phyloP scores from a whole-genome alignment of 768 basidiomycete genomes.

The Mycena capillaripes region DNA sequence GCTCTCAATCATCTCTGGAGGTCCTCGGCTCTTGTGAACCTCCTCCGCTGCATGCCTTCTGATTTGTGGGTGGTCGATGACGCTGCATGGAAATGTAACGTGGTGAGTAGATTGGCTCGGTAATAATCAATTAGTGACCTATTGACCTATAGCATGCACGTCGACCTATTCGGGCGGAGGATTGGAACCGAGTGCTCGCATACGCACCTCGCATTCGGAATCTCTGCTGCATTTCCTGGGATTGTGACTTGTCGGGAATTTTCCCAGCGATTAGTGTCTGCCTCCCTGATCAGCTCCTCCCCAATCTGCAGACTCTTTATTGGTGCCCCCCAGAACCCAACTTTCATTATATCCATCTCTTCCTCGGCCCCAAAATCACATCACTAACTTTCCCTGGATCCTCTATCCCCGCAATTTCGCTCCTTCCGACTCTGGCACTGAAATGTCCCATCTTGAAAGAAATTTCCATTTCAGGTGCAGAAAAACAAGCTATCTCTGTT shows the following conservation, averaged over 20 bases:
- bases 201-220: conserved; percentile 1
- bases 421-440: conserved; percentile 15
- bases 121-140: conserved; percentile 7
- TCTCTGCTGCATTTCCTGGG: not conserved
- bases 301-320: conserved; percentile 19
- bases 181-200: conserved; percentile 5
- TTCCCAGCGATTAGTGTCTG: conserved; percentile 13
- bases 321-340: not conserved
- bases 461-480: not conserved
- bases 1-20: conserved; percentile 19
- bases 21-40: conserved; percentile 3
- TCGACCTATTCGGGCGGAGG: conserved; percentile 6
- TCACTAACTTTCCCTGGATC: conserved; percentile 3
- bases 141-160: conserved; percentile 4
- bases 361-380: conserved; percentile 18
- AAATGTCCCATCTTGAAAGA: conserved; percentile 18
- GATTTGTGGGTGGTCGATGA: conserved; percentile 18
- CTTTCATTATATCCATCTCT: conserved; percentile 19
- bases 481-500: conserved; percentile 1
- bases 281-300: conserved; percentile 17
- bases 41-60: conserved; percentile 18
- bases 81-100: not conserved
- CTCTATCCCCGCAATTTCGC: not conserved
- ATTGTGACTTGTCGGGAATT: conserved; percentile 2
- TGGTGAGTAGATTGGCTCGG: conserved; percentile 22